Evolutionary conservation across 2,329 filamentous ascomycete species (phyloP).

Genomic region (Ophiostoma perfectum): DNA sequence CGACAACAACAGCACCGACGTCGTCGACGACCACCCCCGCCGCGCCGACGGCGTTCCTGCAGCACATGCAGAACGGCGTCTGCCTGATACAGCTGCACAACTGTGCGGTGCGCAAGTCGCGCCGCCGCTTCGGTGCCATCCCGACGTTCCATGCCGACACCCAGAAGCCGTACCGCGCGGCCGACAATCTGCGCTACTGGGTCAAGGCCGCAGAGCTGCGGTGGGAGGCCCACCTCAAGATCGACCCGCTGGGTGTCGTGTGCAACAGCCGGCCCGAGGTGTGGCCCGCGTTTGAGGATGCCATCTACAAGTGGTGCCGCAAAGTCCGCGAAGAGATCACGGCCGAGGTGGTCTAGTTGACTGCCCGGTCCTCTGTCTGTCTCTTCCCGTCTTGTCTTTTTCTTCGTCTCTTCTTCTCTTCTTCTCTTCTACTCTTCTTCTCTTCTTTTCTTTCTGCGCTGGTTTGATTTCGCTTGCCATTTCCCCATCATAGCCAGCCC

Average conservation of each 20-base stretch:
- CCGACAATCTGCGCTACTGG: conserved; percentile 94
- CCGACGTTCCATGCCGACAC: conserved; percentile 88
- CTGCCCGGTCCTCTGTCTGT: background rate
- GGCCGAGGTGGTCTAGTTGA: conserved; percentile 46
- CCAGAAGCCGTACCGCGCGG: conserved; percentile 85
- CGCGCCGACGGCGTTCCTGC: conserved; percentile 65
- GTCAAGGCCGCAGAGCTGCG: conserved; percentile 90
- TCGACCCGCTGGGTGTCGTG: conserved; percentile 83
- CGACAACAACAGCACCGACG: conserved; percentile 31
- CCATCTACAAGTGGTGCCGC: conserved; percentile 76
- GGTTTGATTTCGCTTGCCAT: too few relatives aligned
- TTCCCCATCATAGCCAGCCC: too few relatives aligned
- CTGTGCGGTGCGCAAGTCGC: conserved; percentile 75
- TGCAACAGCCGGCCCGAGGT: conserved; percentile 63
- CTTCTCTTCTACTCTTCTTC: background rate
- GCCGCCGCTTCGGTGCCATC: conserved; percentile 82
- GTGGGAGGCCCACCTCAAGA: conserved; percentile 78
- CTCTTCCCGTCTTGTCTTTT: background rate
- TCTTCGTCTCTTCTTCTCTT: background rate
- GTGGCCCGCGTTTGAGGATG: conserved; percentile 78
- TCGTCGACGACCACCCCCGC: background rate
- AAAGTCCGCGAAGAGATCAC: conserved; percentile 79
- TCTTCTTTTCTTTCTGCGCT: background rate
- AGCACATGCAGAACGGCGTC: conserved; percentile 69
- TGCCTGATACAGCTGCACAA: conserved; percentile 86